phyloP scores from a whole-genome alignment of 163 green algal genomes.

The Scenedesmus sp. region DNA sequence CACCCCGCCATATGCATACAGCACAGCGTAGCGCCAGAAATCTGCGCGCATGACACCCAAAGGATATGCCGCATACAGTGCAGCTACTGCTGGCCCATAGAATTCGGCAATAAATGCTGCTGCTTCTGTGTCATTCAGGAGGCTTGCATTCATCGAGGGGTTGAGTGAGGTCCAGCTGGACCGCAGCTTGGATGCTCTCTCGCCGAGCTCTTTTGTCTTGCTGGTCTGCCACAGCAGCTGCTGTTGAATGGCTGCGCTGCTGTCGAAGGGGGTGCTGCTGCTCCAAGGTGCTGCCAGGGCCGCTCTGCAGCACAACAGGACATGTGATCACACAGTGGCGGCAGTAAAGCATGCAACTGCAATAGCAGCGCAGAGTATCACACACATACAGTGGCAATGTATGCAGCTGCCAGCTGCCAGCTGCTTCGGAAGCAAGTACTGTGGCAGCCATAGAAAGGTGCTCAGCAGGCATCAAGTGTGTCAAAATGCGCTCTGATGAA shows the following conservation, averaged over 20 bases:
- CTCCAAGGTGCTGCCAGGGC: neutral
- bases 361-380: too few species aligned
- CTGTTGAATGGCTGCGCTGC: neutral
- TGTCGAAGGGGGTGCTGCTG: neutral
- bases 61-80: constrained; percentile 4
- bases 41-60: constrained; percentile 45
- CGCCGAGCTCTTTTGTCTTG: neutral
- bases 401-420: too few species aligned
- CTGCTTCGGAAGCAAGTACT: too few species aligned
- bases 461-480: too few species aligned
- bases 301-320: neutral
- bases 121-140: constrained; percentile 22
- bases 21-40: constrained; percentile 49
- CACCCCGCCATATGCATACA: constrained; percentile 48
- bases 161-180: constrained; percentile 5
- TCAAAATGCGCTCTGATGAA: too few species aligned
- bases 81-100: constrained; percentile 1
- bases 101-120: neutral
- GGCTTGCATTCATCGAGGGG: neutral
- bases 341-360: too few species aligned
- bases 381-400: too few species aligned
- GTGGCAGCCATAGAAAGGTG: too few species aligned
- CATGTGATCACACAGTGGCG: neutral
- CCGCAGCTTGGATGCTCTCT: neutral
- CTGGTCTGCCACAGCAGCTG: constrained; percentile 40